These are phyloP conservation scores for Oryza australiensis DNA, from an alignment of 176 grass and related monocot species.

Conservation along the genomic window DNA sequence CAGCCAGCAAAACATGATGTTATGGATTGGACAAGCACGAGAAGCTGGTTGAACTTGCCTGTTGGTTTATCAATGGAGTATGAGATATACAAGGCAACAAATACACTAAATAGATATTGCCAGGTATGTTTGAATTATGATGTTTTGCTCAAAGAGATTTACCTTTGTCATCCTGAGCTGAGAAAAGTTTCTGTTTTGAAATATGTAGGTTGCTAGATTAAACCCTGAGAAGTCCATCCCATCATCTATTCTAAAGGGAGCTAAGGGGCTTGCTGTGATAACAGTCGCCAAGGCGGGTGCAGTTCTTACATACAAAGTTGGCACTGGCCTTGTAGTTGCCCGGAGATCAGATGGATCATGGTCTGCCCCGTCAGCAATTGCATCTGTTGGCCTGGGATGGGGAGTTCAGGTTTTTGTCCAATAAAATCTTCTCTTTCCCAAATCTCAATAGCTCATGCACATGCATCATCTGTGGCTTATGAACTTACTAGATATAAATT, in stretches of 20 bases:
- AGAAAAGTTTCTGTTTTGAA: constrained; percentile 33
- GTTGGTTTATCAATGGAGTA: constrained; percentile 88
- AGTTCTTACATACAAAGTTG: constrained; percentile 88
- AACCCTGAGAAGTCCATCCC: constrained; percentile 91
- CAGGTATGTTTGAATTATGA: constrained; percentile 45
- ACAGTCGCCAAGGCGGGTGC: constrained; percentile 86
- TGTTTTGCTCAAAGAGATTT: constrained; percentile 23
- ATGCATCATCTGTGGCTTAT: not conserved
- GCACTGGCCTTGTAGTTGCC: constrained; percentile 86
- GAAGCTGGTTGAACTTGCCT: constrained; percentile 89
- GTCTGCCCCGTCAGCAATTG: constrained; percentile 92
- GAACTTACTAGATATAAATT: not conserved
- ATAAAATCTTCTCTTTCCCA: constrained; percentile 26
- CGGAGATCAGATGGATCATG: constrained; percentile 84
- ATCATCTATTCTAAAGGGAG: constrained; percentile 78
- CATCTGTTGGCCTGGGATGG: constrained; percentile 93
- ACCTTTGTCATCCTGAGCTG: constrained; percentile 16
- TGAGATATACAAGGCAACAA: constrained; percentile 92
- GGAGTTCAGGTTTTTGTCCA: constrained; percentile 73
- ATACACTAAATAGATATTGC: constrained; percentile 71
- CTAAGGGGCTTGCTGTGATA: constrained; percentile 85
- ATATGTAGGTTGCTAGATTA: constrained; percentile 81
- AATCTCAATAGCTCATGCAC: not conserved
- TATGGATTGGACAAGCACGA: constrained; percentile 88
- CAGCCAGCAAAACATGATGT: constrained; percentile 91